Evolutionary conservation across 2,329 filamentous ascomycete species (phyloP).

Genomic region (Didymella pomorum): DNA sequence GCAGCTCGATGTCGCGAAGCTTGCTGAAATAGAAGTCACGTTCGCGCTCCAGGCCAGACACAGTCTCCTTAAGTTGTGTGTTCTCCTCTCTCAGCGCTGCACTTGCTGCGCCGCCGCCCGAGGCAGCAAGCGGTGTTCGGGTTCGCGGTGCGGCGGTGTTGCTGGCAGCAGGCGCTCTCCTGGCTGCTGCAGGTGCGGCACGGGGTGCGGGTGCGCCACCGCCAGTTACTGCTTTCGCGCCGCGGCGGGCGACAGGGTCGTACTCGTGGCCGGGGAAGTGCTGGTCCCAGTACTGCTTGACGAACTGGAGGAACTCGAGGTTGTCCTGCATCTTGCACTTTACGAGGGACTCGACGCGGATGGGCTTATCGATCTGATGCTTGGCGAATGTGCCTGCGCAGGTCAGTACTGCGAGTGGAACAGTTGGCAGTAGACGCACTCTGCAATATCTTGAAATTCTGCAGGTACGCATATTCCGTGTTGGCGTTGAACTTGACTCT

Average conservation of each 20-base stretch:
- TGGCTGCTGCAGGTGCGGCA: slow-evolving; percentile 60
- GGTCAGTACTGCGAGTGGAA: slow-evolving; percentile 8
- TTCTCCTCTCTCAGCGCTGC: slow-evolving; percentile 86
- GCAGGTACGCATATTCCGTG: slow-evolving; percentile 94
- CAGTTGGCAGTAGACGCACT: slow-evolving; percentile 65
- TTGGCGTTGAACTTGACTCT: slow-evolving; percentile 99
- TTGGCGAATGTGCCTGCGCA: slow-evolving; percentile 79
- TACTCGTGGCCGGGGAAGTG: slow-evolving; percentile 98
- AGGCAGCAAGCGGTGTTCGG: slow-evolving; percentile 50
- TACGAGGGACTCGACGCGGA: slow-evolving; percentile 86
- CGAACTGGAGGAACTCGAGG: slow-evolving; percentile 97
- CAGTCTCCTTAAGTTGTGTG: slow-evolving; percentile 88
- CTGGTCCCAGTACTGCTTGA: slow-evolving; percentile 96
- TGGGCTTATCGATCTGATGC: slow-evolving; percentile 86
- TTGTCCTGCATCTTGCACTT: slow-evolving; percentile 99
- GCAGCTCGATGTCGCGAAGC: slow-evolving; percentile 92
- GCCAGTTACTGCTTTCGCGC: slow-evolving; percentile 66
- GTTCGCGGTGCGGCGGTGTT: slow-evolving; percentile 52
- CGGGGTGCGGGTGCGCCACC: slow-evolving; percentile 57
- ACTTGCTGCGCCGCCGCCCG: slow-evolving; percentile 66
- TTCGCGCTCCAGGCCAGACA: slow-evolving; percentile 93
- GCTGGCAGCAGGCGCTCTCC: slow-evolving; percentile 53
- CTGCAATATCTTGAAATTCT: slow-evolving; percentile 98
- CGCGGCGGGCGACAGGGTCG: slow-evolving; percentile 84
- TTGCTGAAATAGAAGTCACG: slow-evolving; percentile 99